phyloP scores from a whole-genome alignment of 257 asterid genomes.

The Nemophila menziesii region DNA sequence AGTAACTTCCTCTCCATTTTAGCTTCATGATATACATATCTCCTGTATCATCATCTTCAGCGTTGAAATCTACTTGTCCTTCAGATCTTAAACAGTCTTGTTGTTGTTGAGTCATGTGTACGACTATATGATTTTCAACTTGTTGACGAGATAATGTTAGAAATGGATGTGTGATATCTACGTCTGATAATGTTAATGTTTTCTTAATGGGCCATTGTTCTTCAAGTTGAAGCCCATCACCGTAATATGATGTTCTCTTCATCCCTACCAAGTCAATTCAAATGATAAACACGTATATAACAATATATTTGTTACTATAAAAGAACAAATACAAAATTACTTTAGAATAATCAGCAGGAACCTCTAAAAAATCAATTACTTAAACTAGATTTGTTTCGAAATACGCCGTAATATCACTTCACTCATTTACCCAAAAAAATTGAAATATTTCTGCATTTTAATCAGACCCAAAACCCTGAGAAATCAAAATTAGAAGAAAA shows the following conservation, averaged over 20 bases:
- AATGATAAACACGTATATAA: background rate
- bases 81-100: conserved; percentile 44
- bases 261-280: conserved; percentile 21
- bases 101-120: conserved; percentile 54
- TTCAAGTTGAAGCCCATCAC: conserved; percentile 33
- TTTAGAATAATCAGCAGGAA: background rate
- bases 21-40: conserved; percentile 54
- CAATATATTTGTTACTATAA: background rate
- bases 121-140: conserved; percentile 55
- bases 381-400: background rate
- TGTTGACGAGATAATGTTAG: conserved; percentile 73
- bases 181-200: conserved; percentile 62
- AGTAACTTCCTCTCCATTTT: conserved; percentile 80
- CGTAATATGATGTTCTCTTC: conserved; percentile 50
- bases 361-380: background rate
- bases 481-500: background rate
- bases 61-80: conserved; percentile 55
- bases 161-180: conserved; percentile 74
- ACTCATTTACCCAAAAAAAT: background rate
- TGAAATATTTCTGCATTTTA: background rate
- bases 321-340: background rate
- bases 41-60: conserved; percentile 69
- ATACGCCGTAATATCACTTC: background rate
- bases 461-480: background rate
- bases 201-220: conserved; percentile 74